A percentile compares a stretch with the other conserved stretches of the same genome.
Conservation (phyloP, 2,329 filamentous ascomycete genomes). For the Chalara sp. region DNA sequence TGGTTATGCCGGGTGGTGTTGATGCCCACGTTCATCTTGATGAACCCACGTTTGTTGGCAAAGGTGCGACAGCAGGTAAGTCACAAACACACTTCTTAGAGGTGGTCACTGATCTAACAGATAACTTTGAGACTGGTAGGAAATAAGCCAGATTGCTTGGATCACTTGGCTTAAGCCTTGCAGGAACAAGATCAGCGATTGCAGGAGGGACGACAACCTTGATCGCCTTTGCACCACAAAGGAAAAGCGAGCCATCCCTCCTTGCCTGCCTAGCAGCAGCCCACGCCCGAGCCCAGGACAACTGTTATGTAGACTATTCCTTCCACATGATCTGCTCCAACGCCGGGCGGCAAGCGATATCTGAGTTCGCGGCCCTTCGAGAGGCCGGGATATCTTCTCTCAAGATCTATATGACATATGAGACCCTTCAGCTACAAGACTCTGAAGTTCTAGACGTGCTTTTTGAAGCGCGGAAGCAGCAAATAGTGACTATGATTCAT, state of each 20-base stretch:
- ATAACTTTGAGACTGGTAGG: slow-evolving; percentile 8
- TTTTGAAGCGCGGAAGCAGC: slow-evolving; percentile 33
- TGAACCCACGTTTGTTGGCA: slow-evolving; percentile 4
- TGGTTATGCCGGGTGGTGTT: slow-evolving; percentile 29
- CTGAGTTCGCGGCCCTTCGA: slow-evolving; percentile 21
- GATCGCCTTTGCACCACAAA: slow-evolving; percentile 47
- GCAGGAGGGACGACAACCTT: slow-evolving; percentile 54
- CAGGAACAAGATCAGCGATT: slow-evolving; percentile 29
- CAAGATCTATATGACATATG: slow-evolving; percentile 40
- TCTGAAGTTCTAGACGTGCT: slow-evolving; percentile 36
- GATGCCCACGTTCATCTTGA: slow-evolving; percentile 4
- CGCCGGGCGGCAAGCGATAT: slow-evolving; percentile 29
- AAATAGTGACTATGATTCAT: slow-evolving; percentile 49
- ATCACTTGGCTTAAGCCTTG: not conserved
- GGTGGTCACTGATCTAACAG: not conserved
- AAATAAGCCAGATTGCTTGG: too few relatives aligned
- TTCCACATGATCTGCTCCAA: slow-evolving; percentile 41
- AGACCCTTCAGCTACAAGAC: slow-evolving; percentile 32
- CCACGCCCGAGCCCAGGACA: slow-evolving; percentile 33
- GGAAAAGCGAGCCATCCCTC: slow-evolving; percentile 36
- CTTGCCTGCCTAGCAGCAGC: slow-evolving; percentile 36
- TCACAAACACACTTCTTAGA: too few relatives aligned
- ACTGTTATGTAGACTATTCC: slow-evolving; percentile 42
- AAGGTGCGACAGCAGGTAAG: not conserved
- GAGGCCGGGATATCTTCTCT: slow-evolving; percentile 35